These are phyloP conservation scores for Exserohilum rostratum DNA, from an alignment of 2,329 filamentous ascomycete genomes.

Conservation along the genomic window DNA sequence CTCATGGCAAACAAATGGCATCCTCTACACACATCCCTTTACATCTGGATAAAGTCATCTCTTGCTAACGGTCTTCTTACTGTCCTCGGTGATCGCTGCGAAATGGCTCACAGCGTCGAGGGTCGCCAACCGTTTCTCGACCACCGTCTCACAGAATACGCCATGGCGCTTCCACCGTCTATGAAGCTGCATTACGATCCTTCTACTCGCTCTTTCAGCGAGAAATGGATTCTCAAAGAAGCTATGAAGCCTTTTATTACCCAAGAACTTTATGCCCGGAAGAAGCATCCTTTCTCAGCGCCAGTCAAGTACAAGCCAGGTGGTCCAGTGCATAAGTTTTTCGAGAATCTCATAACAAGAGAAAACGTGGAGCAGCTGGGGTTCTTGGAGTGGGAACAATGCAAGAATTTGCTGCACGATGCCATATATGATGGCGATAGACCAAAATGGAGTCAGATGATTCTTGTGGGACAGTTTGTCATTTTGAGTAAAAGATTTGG, in stretches of 20 bases:
- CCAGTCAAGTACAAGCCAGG: slow-evolving; percentile 51
- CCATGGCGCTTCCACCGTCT: slow-evolving; percentile 47
- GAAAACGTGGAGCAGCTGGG: slow-evolving; percentile 38
- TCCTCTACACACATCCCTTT: slow-evolving; percentile 30
- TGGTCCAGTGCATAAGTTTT: slow-evolving; percentile 53
- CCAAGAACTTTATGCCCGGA: slow-evolving; percentile 57
- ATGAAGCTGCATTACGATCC: slow-evolving; percentile 46
- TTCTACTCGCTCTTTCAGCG: slow-evolving; percentile 28
- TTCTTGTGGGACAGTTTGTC: slow-evolving; percentile 25
- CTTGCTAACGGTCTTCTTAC: slow-evolving; percentile 48
- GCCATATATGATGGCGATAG: slow-evolving; percentile 19
- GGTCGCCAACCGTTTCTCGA: slow-evolving; percentile 52
- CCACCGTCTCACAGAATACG: slow-evolving; percentile 49
- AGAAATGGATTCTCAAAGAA: slow-evolving; percentile 61
- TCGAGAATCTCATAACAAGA: slow-evolving; percentile 35
- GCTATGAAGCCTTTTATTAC: slow-evolving; percentile 59
- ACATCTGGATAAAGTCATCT: slow-evolving; percentile 31
- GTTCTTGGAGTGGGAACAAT: slow-evolving; percentile 23
- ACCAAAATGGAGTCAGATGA: slow-evolving; percentile 23
- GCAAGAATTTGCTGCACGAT: slow-evolving; percentile 17
- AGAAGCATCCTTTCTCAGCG: slow-evolving; percentile 58
- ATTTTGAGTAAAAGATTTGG: slow-evolving; percentile 19
- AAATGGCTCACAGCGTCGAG: slow-evolving; percentile 54
- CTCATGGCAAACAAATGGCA: slow-evolving; percentile 33
- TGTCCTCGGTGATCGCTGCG: slow-evolving; percentile 53